These are phyloP conservation scores for Litchi chinensis DNA, from an alignment of 345 rosid genomes.

Conservation along the genomic window DNA sequence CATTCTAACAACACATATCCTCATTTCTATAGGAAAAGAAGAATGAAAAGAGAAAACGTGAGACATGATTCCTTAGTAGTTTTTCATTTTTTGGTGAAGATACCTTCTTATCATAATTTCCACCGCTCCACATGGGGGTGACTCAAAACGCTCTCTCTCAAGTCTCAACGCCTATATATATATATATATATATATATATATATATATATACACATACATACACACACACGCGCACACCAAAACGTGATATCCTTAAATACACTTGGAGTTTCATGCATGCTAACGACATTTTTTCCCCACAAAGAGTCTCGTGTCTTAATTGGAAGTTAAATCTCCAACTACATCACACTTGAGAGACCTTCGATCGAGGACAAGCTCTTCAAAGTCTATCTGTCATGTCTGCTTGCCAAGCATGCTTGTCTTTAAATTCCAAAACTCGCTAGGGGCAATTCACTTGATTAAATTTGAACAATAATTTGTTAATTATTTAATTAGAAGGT, in stretches of 20 bases:
- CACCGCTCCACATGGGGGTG: slow-evolving; percentile 5
- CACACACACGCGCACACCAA: no score
- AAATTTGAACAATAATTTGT: not conserved
- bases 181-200: no score
- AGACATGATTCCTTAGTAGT: not conserved
- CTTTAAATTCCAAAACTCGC: not conserved
- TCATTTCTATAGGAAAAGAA: not conserved
- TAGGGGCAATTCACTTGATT: not conserved
- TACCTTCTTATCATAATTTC: not conserved
- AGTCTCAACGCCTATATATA: no score
- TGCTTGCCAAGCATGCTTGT: not conserved
- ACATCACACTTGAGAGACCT: not conserved
- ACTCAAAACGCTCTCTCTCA: not conserved
- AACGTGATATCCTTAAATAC: not conserved
- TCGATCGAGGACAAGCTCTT: not conserved
- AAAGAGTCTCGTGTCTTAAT: slow-evolving; percentile 6
- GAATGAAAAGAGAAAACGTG: not conserved
- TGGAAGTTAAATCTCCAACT: not conserved
- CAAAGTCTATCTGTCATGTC: slow-evolving; percentile 21
- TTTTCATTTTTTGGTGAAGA: not conserved
- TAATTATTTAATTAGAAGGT: not conserved
- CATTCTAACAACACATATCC: not conserved
- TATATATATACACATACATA: no score
- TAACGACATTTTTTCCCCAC: not conserved
- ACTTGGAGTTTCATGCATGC: not conserved